Percentiles rank a stretch among this genome's conserved stretches.
These are phyloP conservation scores for Didymella pomorum DNA, from an alignment of 2,329 filamentous ascomycete species.

Conservation along the genomic window DNA sequence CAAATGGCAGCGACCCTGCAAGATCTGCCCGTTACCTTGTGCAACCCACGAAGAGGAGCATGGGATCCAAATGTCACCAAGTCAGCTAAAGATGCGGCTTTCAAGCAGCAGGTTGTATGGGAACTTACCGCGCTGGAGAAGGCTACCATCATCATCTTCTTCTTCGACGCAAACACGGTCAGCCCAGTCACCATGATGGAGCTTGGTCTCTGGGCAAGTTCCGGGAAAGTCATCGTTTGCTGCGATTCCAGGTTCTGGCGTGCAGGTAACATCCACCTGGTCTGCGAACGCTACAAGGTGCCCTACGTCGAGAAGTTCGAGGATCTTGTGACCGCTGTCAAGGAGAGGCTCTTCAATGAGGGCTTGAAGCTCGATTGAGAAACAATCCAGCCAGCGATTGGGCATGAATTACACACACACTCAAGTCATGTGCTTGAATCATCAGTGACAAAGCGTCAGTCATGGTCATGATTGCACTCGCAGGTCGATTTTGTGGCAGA, in stretches of 20 bases:
- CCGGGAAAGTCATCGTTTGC: constrained; percentile 61
- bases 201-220: constrained; percentile 61
- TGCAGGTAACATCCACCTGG: constrained; percentile 67
- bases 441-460: too few species aligned
- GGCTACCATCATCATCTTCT: constrained; percentile 65
- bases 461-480: too few species aligned
- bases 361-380: background rate
- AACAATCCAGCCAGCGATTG: too few species aligned
- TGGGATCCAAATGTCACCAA: constrained; percentile 66
- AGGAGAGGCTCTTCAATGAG: constrained; percentile 41
- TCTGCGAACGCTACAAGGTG: constrained; percentile 61
- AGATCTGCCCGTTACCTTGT: constrained; percentile 60
- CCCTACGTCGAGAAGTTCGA: constrained; percentile 55
- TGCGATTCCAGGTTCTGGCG: constrained; percentile 63
- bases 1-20: constrained; percentile 54
- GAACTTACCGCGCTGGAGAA: constrained; percentile 65
- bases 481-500: too few species aligned
- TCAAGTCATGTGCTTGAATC: too few species aligned
- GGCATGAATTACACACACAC: too few species aligned
- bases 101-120: constrained; percentile 66
- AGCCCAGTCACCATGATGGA: constrained; percentile 69
- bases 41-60: constrained; percentile 64
- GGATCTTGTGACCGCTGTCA: constrained; percentile 51
- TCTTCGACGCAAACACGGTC: constrained; percentile 61
- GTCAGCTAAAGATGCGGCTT: constrained; percentile 52